Percentiles rank a stretch among this genome's conserved stretches.
Conservation (phyloP, 1,284 basidiomycete species). For the Cryptococcus jaspeensis region DNA sequence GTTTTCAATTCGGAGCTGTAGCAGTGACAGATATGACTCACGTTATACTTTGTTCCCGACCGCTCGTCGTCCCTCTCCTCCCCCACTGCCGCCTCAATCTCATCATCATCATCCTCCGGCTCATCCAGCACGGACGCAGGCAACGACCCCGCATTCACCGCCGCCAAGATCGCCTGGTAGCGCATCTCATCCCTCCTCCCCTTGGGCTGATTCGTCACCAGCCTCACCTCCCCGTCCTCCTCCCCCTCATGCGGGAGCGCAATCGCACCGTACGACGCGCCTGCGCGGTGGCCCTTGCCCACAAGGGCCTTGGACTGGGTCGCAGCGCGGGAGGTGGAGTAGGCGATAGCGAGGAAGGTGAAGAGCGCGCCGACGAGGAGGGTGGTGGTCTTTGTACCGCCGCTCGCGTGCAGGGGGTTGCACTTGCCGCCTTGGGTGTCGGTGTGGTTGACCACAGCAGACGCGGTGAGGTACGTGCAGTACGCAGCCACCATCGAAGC, state of each 20-base stretch:
- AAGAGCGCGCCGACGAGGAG: slow-evolving; percentile 90
- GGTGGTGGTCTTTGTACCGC: slow-evolving; percentile 79
- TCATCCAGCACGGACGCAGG: slow-evolving; percentile 90
- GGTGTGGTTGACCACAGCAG: slow-evolving; percentile 89
- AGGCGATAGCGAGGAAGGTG: slow-evolving; percentile 97
- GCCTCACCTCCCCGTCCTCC: slow-evolving; percentile 58
- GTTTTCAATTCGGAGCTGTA: not conserved
- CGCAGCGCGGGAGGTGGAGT: slow-evolving; percentile 92
- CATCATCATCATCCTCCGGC: slow-evolving; percentile 68
- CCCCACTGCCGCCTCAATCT: slow-evolving; percentile 64
- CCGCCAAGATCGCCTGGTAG: slow-evolving; percentile 92
- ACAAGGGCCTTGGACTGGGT: slow-evolving; percentile 90
- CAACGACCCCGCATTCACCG: slow-evolving; percentile 93
- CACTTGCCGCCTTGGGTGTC: slow-evolving; percentile 64
- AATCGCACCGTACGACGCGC: slow-evolving; percentile 59
- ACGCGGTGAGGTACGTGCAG: slow-evolving; percentile 93
- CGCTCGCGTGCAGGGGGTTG: slow-evolving; percentile 69
- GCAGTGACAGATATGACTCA: slow-evolving; percentile 53
- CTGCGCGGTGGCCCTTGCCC: slow-evolving; percentile 59
- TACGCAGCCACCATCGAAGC: slow-evolving; percentile 95
- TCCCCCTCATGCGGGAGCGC: slow-evolving; percentile 57
- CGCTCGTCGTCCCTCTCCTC: slow-evolving; percentile 89
- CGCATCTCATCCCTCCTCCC: slow-evolving; percentile 77
- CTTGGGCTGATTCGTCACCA: slow-evolving; percentile 81
- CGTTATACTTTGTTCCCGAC: slow-evolving; percentile 95